These are phyloP conservation scores for Batrachochytrium dendrobatidis DNA, from an alignment of 371 early-diverging fungal genomes.

Conservation along the genomic window DNA sequence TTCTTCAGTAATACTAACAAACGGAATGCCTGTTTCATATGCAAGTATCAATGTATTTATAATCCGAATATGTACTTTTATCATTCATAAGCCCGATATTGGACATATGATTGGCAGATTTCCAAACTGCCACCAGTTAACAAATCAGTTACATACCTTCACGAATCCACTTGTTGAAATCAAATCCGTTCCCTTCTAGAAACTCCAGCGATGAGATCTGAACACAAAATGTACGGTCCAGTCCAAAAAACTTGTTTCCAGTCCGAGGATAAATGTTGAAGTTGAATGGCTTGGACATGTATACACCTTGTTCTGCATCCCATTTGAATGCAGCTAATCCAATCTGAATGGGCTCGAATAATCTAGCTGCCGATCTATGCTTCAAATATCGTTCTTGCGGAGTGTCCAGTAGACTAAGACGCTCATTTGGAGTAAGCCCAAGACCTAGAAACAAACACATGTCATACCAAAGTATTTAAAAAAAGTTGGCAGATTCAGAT, in stretches of 20 bases:
- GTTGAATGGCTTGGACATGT: constrained; percentile 77
- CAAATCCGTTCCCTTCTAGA: constrained; percentile 64
- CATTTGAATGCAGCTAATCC: constrained; percentile 73
- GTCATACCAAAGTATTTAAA: not conserved
- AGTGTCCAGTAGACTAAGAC: constrained; percentile 36
- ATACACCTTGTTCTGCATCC: constrained; percentile 41
- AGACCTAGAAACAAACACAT: constrained; percentile 10
- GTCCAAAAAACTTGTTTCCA: constrained; percentile 48
- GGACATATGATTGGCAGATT: not conserved
- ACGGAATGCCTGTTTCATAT: not conserved
- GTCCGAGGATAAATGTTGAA: constrained; percentile 78
- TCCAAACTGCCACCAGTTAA: not conserved
- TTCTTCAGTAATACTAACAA: constrained; percentile 2
- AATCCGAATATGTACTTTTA: not conserved
- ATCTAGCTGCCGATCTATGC: constrained; percentile 46
- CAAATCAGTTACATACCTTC: constrained; percentile 20
- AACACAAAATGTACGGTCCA: constrained; percentile 55
- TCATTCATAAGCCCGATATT: not conserved
- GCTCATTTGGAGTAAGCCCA: constrained; percentile 3
- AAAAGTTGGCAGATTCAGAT: not conserved
- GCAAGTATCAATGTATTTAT: no score
- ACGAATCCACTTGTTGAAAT: constrained; percentile 68
- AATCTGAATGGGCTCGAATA: constrained; percentile 66
- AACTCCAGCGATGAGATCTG: constrained; percentile 75
- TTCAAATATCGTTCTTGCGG: constrained; percentile 60